A percentile compares a stretch with the other conserved stretches of the same genome.
These are phyloP conservation scores for Fusarium sp. DNA, from an alignment of 2,329 filamentous ascomycete genomes.

Conservation along the genomic window DNA sequence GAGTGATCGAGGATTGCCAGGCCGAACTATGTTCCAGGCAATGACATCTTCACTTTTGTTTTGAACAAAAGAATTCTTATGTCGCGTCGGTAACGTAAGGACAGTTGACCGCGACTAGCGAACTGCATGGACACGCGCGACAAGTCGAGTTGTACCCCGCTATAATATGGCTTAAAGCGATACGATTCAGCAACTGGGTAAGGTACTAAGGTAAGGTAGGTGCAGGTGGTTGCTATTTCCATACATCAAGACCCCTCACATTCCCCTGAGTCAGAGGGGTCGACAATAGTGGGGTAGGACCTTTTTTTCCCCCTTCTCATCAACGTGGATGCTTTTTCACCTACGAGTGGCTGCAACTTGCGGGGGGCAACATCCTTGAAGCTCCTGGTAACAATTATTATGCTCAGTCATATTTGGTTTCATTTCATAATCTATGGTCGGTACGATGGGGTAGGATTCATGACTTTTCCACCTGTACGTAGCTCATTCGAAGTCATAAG, in stretches of 20 bases:
- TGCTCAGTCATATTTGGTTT: conserved; percentile 18
- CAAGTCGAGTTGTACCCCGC: conserved; percentile 35
- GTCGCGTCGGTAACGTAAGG: conserved; percentile 17
- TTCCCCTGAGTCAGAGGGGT: background rate
- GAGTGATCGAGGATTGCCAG: background rate
- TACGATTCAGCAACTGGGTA: conserved; percentile 19
- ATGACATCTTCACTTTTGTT: conserved; percentile 15
- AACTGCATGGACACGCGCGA: conserved; percentile 21
- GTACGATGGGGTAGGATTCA: conserved; percentile 36
- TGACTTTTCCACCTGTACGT: conserved; percentile 39
- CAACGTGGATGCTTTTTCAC: background rate
- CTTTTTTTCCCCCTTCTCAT: background rate
- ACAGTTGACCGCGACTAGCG: conserved; percentile 23
- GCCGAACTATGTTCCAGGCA: background rate
- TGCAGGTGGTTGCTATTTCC: background rate
- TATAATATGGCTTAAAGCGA: conserved; percentile 39
- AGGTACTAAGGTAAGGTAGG: background rate
- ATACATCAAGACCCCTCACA: conserved; percentile 27
- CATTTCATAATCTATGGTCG: conserved; percentile 39
- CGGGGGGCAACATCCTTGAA: background rate
- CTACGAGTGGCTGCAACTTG: background rate
- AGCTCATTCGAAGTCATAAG: conserved; percentile 39
- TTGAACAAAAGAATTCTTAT: conserved; percentile 5
- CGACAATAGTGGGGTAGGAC: conserved; percentile 5
- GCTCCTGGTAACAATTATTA: background rate